A percentile compares a stretch with the other conserved stretches of the same genome.
Conservation (phyloP, 306 rosid species). For the Gillenia trifoliata region DNA sequence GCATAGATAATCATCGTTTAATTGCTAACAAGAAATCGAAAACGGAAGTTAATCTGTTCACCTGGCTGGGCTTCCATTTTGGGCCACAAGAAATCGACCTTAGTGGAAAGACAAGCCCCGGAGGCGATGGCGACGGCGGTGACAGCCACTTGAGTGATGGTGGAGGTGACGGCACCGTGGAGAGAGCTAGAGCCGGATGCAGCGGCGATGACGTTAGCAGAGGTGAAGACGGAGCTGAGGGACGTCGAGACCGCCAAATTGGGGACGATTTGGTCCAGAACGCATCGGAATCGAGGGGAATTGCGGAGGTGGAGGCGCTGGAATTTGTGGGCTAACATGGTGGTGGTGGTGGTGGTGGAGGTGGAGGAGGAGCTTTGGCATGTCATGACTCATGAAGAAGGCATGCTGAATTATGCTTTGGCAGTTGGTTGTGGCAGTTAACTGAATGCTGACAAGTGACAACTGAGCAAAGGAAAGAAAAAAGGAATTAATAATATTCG, state of each 20-base stretch:
- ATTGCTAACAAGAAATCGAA: not conserved
- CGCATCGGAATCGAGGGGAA: conserved; percentile 44
- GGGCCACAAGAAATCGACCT: conserved; percentile 93
- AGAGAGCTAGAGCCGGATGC: conserved; percentile 47
- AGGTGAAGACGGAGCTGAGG: conserved; percentile 44
- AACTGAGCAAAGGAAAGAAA: not conserved
- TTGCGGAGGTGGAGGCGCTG: conserved; percentile 28
- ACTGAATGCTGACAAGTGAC: not conserved
- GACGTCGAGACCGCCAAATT: conserved; percentile 47
- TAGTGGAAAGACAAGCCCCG: conserved; percentile 95
- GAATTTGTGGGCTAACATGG: conserved; percentile 44
- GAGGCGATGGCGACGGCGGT: conserved; percentile 97
- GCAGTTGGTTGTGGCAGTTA: not conserved
- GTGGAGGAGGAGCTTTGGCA: conserved; percentile 25
- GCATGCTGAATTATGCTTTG: conserved; percentile 13
- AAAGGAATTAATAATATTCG: not conserved
- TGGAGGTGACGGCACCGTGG: conserved; percentile 85
- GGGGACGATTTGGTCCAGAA: conserved; percentile 44
- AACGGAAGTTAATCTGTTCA: not conserved
- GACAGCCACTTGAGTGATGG: conserved; percentile 93
- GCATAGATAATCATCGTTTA: not conserved
- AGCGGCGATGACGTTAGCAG: conserved; percentile 70
- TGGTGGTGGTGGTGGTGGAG: not conserved
- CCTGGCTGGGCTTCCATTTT: conserved; percentile 83
- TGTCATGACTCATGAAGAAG: conserved; percentile 24